Evolutionary conservation across 2,329 filamentous ascomycete genomes (phyloP), one percentile per base, ranked within the genome.

Genomic region (Teratosphaeria zuluensis): DNA sequence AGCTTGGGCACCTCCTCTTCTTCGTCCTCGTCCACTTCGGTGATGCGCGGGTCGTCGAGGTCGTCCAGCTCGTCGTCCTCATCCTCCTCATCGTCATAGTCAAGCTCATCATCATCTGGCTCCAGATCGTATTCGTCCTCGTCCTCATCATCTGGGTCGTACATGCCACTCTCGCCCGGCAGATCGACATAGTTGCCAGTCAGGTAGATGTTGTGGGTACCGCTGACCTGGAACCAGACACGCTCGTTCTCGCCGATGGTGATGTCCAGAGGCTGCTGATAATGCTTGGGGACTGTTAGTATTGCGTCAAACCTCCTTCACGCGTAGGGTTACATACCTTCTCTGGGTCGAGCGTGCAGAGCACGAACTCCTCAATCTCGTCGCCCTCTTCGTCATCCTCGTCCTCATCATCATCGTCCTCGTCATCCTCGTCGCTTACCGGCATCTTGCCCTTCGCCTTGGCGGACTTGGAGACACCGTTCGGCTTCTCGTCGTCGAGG

Each of bases 151-250:
- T 85, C 81, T 21, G 84, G 82, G 55, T 83, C 82, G 58, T 83
- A 81, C 54, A 83, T 81, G 53, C 82, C 81, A 55, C 86, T 82
- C 53, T 88, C 78, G 48, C 81, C 78, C 62, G 85, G 80, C 71
- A 83, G 80, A 62, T 94, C 84, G 66, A 99, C 83, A 77, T 96
- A 97, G 84, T 99, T 99, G 68, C 94, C 94, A 63, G 92, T 97
- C 61, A 99, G 84, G 78, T 87, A 94, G 70, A 99, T 81, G 64
- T 88, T 85, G 81, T 96, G 91, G 63, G 89, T 94, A 69, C 94
- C 94, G 62, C 84, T 86, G 65, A 95, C 91, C 72, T 89, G 84
- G 80, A 99, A 97, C 82, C 89, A 96, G 65, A 96, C 87, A 68
- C 84, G 84, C 81, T 99, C 94, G 67, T 88, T 84, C 74, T 96